Conservation (phyloP, 495 filamentous ascomycete species). For the Bombardia bombarda region DNA sequence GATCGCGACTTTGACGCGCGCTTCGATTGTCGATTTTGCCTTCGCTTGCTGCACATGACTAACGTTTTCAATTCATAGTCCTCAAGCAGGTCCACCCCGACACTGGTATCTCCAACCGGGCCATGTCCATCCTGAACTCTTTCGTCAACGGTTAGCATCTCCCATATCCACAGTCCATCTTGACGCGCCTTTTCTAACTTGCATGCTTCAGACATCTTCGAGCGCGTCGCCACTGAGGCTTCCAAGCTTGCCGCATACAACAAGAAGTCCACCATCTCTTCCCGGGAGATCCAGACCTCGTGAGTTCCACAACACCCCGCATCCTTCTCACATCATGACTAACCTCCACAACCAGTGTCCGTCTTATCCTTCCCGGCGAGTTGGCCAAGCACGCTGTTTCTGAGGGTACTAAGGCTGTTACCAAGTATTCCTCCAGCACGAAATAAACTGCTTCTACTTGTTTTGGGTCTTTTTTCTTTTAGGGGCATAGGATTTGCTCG, state of each 20-base stretch:
- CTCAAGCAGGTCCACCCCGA: constrained; percentile 99
- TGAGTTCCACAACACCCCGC: constrained; percentile 29
- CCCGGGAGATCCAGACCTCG: constrained; percentile 98
- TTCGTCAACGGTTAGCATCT: constrained; percentile 88
- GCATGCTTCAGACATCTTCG: constrained; percentile 76
- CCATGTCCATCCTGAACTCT: constrained; percentile 99
- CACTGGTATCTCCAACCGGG: constrained; percentile 99
- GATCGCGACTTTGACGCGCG: not conserved
- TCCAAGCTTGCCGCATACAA: constrained; percentile 99
- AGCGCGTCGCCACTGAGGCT: constrained; percentile 97
- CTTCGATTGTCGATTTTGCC: too few species aligned
- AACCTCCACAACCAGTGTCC: constrained; percentile 47
- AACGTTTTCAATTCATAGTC: constrained; percentile 44
- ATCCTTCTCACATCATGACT: not conserved
- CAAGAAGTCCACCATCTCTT: constrained; percentile 99
- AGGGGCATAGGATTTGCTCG: constrained; percentile 47
- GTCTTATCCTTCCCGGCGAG: constrained; percentile 96
- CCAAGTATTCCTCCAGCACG: constrained; percentile 99
- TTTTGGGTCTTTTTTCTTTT: constrained; percentile 34
- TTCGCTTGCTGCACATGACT: too few species aligned
- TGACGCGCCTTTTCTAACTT: constrained; percentile 21
- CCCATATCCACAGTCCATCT: constrained; percentile 2
- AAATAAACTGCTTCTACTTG: constrained; percentile 60
- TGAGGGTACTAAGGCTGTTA: constrained; percentile 99
- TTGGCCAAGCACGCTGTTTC: constrained; percentile 99